A percentile compares a stretch with the other conserved stretches of the same genome.
Evolutionary conservation across 2,329 filamentous ascomycete genomes (phyloP).

Genomic region (Neonectria magnoliae): DNA sequence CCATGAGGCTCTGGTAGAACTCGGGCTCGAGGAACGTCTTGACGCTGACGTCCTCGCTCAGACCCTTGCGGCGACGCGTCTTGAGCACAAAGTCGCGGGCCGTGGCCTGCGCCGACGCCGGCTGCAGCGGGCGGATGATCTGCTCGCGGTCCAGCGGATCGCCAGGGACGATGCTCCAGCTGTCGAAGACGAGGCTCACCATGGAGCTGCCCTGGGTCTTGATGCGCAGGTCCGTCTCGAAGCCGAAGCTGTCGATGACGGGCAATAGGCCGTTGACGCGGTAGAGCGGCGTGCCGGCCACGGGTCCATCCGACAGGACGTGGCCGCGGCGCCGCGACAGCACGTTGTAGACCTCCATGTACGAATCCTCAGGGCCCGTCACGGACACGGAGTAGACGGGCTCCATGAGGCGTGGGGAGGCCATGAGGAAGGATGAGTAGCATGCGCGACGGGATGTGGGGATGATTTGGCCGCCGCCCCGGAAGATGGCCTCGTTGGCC

Average conservation of each 20-base stretch:
- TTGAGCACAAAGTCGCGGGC: slow-evolving; percentile 97
- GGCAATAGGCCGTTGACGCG: slow-evolving; percentile 90
- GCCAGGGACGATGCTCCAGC: slow-evolving; percentile 94
- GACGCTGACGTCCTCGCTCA: slow-evolving; percentile 95
- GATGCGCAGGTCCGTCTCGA: slow-evolving; percentile 96
- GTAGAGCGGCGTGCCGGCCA: slow-evolving; percentile 94
- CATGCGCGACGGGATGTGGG: slow-evolving; percentile 91
- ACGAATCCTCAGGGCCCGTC: slow-evolving; percentile 89
- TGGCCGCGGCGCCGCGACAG: slow-evolving; percentile 89
- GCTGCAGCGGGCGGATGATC: slow-evolving; percentile 83
- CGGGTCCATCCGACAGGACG: slow-evolving; percentile 91
- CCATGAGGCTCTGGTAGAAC: slow-evolving; percentile 86
- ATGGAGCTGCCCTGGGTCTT: slow-evolving; percentile 94
- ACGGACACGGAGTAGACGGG: slow-evolving; percentile 93
- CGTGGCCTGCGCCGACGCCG: slow-evolving; percentile 86
- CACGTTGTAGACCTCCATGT: slow-evolving; percentile 90
- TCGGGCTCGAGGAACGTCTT: slow-evolving; percentile 97
- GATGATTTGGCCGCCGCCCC: slow-evolving; percentile 96
- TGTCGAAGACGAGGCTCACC: slow-evolving; percentile 91
- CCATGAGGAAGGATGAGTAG: slow-evolving; percentile 97
- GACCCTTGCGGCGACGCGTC: slow-evolving; percentile 89
- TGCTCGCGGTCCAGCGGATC: slow-evolving; percentile 92
- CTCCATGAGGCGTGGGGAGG: slow-evolving; percentile 95
- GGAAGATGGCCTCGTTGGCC: slow-evolving; percentile 90
- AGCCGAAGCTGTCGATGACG: slow-evolving; percentile 97